Evolutionary conservation across 1,284 basidiomycete genomes (phyloP).

Genomic region (Boletellus deceptivus): DNA sequence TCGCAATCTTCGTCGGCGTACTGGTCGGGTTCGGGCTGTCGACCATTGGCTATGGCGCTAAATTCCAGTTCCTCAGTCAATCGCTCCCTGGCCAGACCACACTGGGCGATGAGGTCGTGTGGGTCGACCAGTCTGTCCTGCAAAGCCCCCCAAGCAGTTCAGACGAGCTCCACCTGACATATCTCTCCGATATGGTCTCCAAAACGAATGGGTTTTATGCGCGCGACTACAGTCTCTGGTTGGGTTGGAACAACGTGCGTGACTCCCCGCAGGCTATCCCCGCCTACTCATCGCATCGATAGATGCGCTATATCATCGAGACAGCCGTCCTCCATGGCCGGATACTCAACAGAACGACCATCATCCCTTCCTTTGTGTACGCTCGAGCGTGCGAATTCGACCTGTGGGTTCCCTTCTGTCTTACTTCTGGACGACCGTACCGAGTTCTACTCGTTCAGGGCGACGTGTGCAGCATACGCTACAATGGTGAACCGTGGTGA

Average conservation of each 20-base stretch:
- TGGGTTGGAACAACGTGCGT: conserved; percentile 37
- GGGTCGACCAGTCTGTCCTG: conserved; percentile 6
- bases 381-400: conserved; percentile 42
- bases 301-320: conserved; percentile 43
- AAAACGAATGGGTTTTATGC: conserved; percentile 35
- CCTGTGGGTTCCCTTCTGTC: conserved; percentile 18
- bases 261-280: neutral
- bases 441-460: conserved; percentile 14
- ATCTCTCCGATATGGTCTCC: conserved; percentile 24
- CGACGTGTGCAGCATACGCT: conserved; percentile 36
- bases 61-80: conserved; percentile 20
- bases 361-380: conserved; percentile 42
- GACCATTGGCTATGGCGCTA: conserved; percentile 15
- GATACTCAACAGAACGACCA: conserved; percentile 37
- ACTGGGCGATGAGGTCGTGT: conserved; percentile 22
- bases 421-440: neutral
- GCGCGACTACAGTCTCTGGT: conserved; percentile 35
- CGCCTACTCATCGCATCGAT: neutral
- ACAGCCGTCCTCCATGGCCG: conserved; percentile 38
- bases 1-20: conserved; percentile 24
- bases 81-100: conserved; percentile 12
- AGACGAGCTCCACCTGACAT: conserved; percentile 12
- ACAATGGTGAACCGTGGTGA: conserved; percentile 43
- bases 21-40: conserved; percentile 27
- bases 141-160: neutral